Conservation (phyloP, 495 filamentous ascomycete genomes). For the Aspergillus ellipticus region DNA sequence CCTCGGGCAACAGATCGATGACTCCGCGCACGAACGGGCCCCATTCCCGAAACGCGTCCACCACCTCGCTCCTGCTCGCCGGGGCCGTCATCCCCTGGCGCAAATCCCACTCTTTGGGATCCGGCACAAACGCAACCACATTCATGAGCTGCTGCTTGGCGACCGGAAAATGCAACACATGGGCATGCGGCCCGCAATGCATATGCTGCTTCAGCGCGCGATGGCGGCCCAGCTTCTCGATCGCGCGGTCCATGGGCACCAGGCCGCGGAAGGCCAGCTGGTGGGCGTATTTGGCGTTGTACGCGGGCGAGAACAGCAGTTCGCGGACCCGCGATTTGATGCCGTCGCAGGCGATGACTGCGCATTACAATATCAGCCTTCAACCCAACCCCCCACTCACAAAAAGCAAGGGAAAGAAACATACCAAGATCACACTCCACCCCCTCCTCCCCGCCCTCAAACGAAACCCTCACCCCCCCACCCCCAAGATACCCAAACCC, state of each 20-base stretch:
- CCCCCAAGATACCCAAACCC: neutral
- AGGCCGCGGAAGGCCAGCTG: conserved; percentile 53
- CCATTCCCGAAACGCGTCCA: conserved; percentile 29
- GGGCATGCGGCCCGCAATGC: conserved; percentile 42
- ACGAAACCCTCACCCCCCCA: conserved; percentile 38
- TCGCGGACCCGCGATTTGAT: conserved; percentile 52
- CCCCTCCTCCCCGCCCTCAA: conserved; percentile 49
- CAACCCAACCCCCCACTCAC: neutral
- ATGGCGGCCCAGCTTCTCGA: conserved; percentile 34
- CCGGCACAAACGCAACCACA: conserved; percentile 43
- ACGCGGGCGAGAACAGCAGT: conserved; percentile 37
- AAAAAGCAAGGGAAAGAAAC: conserved; percentile 2
- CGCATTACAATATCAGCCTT: neutral
- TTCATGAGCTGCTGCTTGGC: conserved; percentile 37
- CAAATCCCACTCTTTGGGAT: conserved; percentile 33
- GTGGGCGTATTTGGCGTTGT: conserved; percentile 46
- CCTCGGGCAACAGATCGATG: conserved; percentile 38
- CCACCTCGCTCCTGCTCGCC: conserved; percentile 20
- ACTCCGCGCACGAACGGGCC: conserved; percentile 29
- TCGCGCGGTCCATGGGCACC: conserved; percentile 44
- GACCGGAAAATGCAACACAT: conserved; percentile 47
- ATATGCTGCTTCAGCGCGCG: conserved; percentile 39
- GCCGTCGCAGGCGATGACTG: conserved; percentile 54
- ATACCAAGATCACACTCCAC: conserved; percentile 49
- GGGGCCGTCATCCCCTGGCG: conserved; percentile 4